These are phyloP conservation scores for bread wheat (Triticum aestivum) DNA, from an alignment of 176 grass and related monocot genomes.

Conservation along the genomic window DNA sequence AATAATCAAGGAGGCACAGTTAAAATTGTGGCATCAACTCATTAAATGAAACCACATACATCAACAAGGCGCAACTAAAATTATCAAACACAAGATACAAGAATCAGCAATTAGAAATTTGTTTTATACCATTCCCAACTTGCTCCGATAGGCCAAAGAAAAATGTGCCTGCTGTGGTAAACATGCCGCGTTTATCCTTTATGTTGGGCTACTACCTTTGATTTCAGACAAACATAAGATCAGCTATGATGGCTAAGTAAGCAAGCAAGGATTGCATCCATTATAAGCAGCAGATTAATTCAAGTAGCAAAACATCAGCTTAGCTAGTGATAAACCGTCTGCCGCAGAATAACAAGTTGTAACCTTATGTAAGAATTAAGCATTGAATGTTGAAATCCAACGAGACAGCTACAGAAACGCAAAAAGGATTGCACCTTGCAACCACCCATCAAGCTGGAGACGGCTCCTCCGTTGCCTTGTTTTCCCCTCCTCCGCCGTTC, in stretches of 20 bases:
- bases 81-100: background rate
- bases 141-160: background rate
- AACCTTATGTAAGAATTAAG: constrained; percentile 31
- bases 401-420: constrained; percentile 16
- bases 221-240: constrained; percentile 2
- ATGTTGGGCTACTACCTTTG: background rate
- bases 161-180: background rate
- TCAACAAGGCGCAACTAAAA: background rate
- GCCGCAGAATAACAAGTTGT: constrained; percentile 33
- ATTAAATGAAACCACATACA: background rate
- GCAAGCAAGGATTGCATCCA: background rate
- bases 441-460: constrained; percentile 46
- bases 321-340: constrained; percentile 6
- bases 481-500: constrained; percentile 20
- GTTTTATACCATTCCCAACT: background rate
- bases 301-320: constrained; percentile 29
- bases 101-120: background rate
- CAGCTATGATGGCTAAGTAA: background rate
- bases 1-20: background rate
- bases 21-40: background rate
- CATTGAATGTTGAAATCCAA: constrained; percentile 7
- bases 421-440: constrained; percentile 40
- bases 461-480: constrained; percentile 41
- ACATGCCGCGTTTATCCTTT: background rate
- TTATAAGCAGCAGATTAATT: constrained; percentile 25